Conservation (phyloP, 2,329 filamentous ascomycete genomes). For the Myriosclerotinia scirpicola region DNA sequence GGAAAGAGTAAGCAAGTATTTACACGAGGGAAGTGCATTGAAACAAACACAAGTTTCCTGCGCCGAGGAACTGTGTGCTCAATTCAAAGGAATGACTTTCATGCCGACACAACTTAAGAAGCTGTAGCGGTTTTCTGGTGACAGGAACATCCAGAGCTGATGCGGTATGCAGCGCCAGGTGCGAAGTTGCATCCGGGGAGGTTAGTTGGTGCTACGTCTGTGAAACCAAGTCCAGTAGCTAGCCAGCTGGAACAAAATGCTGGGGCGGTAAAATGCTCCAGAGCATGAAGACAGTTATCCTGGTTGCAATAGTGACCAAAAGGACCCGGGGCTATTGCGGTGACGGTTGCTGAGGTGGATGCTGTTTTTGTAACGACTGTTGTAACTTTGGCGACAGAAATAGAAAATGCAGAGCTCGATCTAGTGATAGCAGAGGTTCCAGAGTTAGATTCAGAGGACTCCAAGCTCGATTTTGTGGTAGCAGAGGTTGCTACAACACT, state of each 20-base stretch:
- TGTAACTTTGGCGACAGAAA: background rate
- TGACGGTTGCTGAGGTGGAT: background rate
- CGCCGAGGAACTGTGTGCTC: too few species aligned
- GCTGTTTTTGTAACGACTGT: constrained; percentile 9
- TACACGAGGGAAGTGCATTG: background rate
- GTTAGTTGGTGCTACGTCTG: background rate
- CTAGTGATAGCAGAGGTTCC: background rate
- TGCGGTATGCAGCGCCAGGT: background rate
- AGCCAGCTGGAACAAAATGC: constrained; percentile 6
- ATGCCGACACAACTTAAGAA: background rate
- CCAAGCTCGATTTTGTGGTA: background rate
- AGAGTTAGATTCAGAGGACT: background rate
- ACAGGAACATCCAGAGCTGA: constrained; percentile 14
- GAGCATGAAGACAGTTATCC: background rate
- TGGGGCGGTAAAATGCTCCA: background rate
- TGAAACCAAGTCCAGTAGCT: background rate
- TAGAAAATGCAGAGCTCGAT: background rate
- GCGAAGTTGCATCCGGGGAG: background rate
- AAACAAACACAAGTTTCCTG: too few species aligned
- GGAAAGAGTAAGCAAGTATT: background rate
- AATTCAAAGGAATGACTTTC: too few species aligned
- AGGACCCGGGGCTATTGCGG: background rate
- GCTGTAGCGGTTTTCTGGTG: background rate
- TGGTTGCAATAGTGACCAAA: background rate
- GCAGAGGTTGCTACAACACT: background rate